These are phyloP conservation scores for Yamadazyma oceani DNA, from an alignment of 1,139 yeast genomes.

Conservation along the genomic window DNA sequence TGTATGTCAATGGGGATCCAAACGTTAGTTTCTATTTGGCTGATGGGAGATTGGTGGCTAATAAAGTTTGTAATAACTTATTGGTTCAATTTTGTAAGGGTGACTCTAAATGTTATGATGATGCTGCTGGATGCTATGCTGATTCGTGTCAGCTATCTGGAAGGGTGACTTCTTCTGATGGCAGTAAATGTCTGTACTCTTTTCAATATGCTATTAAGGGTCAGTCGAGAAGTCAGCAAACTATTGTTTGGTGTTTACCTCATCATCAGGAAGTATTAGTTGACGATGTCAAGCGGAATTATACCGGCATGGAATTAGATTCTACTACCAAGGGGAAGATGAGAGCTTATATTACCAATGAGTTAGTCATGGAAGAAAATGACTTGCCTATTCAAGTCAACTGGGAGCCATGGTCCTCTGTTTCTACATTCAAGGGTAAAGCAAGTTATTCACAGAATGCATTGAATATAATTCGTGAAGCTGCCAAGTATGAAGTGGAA, in stretches of 20 bases:
- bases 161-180: slow-evolving; percentile 19
- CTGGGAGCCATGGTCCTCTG: slow-evolving; percentile 62
- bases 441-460: slow-evolving; percentile 41
- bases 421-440: slow-evolving; percentile 22
- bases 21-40: slow-evolving; percentile 35
- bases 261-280: slow-evolving; percentile 59
- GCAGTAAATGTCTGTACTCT: slow-evolving; percentile 27
- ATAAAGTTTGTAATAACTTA: slow-evolving; percentile 30
- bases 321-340: slow-evolving; percentile 72
- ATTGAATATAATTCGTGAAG: slow-evolving; percentile 36
- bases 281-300: slow-evolving; percentile 17
- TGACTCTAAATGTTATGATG: slow-evolving; percentile 46
- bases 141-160: slow-evolving; percentile 27
- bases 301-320: slow-evolving; percentile 47
- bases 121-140: slow-evolving; percentile 45
- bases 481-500: slow-evolving; percentile 53
- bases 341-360: slow-evolving; percentile 54
- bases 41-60: slow-evolving; percentile 57
- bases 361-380: slow-evolving; percentile 47
- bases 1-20: slow-evolving; percentile 36
- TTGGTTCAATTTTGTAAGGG: slow-evolving; percentile 51
- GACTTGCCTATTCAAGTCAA: slow-evolving; percentile 50
- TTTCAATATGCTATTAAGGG: slow-evolving; percentile 33
- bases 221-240: slow-evolving; percentile 27
- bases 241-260: slow-evolving; percentile 58